Evolutionary conservation across 2,329 filamentous ascomycete genomes (phyloP), one percentile per base, ranked within the genome.

Genomic region (Corynespora cassiicola): DNA sequence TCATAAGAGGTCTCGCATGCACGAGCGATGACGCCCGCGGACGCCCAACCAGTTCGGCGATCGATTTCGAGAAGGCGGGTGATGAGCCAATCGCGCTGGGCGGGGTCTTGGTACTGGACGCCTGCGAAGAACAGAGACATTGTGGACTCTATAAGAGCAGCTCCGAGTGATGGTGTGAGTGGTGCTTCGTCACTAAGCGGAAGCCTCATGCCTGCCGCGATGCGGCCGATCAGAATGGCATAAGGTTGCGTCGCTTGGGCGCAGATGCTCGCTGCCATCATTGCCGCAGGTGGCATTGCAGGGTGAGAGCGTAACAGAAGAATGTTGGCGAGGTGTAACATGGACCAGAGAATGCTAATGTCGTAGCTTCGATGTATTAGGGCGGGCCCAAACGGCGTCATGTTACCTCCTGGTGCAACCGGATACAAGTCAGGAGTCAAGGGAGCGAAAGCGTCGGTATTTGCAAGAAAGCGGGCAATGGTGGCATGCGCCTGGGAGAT

Each of bases 1-100:
- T 81, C 77, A 94, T 94, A 99, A 0, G 84, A 80, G 3, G 84
- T 85, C 67, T 97, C 91, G 65, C 90, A 95, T 1, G 90, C 90
- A 31, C 81, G 77, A 0, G 89, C 89, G 47, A 96, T 92, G 25
- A 90, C 82, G 21, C 82, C 80, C 2, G 90, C 87, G 1, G 87
- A 90, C 56, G 90, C 86, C 87, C 90, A 96, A 1, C 94, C 94
- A 0, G 90, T 96, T 6, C 94, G 75, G 2, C 85, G 81, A 2
- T 87, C 82, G 24, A 95, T 85, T 54, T 90, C 85, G 52, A 84
- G 79, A 38, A 96, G 77, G 18, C 87, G 82, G 21, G 79, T 77
- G 47, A 96, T 78, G 0, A 86, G 80, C 88, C 90, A 95, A 40
- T 80, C 78, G 1, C 94, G 83, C 58, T 97, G 90, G 1, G 70